A percentile compares a stretch with the other conserved stretches of the same genome.
Conservation (phyloP, 768 basidiomycete species). For the Podaxis sp. region DNA sequence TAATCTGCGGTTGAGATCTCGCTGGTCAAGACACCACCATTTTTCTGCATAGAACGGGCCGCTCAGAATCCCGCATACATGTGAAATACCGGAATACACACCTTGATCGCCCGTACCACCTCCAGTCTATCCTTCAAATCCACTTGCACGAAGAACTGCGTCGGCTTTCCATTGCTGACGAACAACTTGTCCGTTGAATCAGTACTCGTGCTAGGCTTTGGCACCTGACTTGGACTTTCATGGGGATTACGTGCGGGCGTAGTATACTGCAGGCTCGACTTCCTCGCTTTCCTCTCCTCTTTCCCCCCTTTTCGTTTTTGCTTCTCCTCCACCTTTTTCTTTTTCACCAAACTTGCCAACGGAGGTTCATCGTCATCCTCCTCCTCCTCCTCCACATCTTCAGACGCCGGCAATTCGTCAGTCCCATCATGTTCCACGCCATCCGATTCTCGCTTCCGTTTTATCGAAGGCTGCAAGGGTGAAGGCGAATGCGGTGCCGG, state of each 20-base stretch:
- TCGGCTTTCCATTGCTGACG: constrained; percentile 34
- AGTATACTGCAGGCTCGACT: neutral
- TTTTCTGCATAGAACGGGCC: constrained; percentile 43
- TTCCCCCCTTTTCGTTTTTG: neutral
- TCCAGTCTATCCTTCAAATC: constrained; percentile 29
- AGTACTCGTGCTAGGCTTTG: neutral
- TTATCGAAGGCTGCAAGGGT: neutral
- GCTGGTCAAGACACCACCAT: constrained; percentile 60
- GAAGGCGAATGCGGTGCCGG: neutral
- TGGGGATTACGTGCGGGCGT: constrained; percentile 7
- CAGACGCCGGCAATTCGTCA: neutral
- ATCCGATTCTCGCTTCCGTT: constrained; percentile 12
- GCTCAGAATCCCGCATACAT: neutral
- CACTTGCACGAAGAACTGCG: constrained; percentile 69
- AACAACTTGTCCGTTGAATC: neutral
- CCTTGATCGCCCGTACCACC: constrained; percentile 52
- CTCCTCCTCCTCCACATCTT: neutral
- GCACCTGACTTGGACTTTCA: neutral
- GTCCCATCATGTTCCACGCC: neutral
- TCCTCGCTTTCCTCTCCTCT: constrained; percentile 1
- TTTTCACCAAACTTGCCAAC: neutral
- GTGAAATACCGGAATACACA: constrained; percentile 25
- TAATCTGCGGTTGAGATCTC: constrained; percentile 60
- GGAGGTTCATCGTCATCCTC: constrained; percentile 3
- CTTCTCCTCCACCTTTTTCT: constrained; percentile 3